Conservation (phyloP, 2,329 filamentous ascomycete species). For the Dactylella cylindrospora region DNA sequence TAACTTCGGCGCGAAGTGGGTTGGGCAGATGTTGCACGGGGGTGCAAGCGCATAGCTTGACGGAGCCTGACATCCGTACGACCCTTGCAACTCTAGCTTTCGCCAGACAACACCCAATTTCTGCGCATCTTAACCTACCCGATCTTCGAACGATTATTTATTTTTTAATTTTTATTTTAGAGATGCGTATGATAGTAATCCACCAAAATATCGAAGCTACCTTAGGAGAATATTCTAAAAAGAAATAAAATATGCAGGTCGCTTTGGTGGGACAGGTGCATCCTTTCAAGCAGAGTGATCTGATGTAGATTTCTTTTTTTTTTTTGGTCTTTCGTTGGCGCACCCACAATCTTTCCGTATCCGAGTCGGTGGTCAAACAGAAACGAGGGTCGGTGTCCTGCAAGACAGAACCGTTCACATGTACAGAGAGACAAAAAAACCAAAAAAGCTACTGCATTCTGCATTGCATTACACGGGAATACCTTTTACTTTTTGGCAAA, state of each 20-base stretch:
- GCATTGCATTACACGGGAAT: conserved; percentile 19
- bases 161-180: too few species aligned
- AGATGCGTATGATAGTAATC: too few species aligned
- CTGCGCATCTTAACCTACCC: too few species aligned
- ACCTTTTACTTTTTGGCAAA: conserved; percentile 24
- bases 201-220: too few species aligned
- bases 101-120: too few species aligned
- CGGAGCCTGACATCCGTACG: conserved; percentile 40
- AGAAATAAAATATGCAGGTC: too few species aligned
- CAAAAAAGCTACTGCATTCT: conserved; percentile 38
- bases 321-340: conserved; percentile 1
- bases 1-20: too few species aligned
- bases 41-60: conserved; percentile 40
- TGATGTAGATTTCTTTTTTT: background rate
- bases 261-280: too few species aligned
- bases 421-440: background rate
- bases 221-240: too few species aligned
- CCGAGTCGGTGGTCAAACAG: background rate
- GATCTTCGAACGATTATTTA: too few species aligned
- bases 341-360: background rate
- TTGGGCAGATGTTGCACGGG: conserved; percentile 37
- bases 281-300: too few species aligned
- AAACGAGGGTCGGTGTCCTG: background rate
- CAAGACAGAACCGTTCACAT: conserved; percentile 4
- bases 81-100: conserved; percentile 30